These are phyloP conservation scores for Xylaria cubensis DNA, from an alignment of 495 filamentous ascomycete species.

Conservation along the genomic window DNA sequence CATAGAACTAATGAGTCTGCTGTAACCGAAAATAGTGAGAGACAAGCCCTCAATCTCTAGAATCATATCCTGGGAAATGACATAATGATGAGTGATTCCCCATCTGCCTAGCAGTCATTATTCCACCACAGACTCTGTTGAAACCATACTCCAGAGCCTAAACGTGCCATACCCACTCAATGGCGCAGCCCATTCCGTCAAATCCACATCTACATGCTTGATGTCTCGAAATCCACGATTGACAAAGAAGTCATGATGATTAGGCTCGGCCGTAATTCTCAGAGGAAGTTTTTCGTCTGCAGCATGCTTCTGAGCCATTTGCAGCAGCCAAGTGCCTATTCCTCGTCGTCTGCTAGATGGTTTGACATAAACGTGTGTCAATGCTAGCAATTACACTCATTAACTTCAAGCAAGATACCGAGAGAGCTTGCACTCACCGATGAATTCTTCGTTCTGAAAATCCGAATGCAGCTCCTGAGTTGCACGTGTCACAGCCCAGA, in stretches of 20 bases:
- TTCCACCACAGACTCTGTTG: not conserved
- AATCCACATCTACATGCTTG: constrained; percentile 21
- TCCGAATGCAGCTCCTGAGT: constrained; percentile 11
- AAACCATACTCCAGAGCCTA: constrained; percentile 24
- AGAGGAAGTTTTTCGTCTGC: not conserved
- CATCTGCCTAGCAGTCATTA: not conserved
- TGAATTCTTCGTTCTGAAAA: constrained; percentile 4
- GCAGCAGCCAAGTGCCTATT: constrained; percentile 22
- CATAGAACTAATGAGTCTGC: not conserved
- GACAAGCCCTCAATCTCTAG: not conserved
- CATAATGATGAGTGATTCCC: not conserved
- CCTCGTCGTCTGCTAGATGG: constrained; percentile 20
- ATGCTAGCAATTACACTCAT: not conserved
- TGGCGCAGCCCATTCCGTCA: constrained; percentile 23
- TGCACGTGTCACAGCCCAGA: constrained; percentile 4
- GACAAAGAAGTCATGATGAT: constrained; percentile 25
- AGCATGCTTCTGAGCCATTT: constrained; percentile 5
- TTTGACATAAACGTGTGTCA: constrained; percentile 29
- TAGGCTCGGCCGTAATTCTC: constrained; percentile 21
- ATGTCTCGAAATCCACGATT: constrained; percentile 22
- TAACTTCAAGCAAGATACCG: not conserved
- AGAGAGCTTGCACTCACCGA: constrained; percentile 11
- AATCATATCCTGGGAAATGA: not conserved
- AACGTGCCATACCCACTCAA: constrained; percentile 29
- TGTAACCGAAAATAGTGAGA: no score